Percentiles rank a stretch among this genome's conserved stretches.
Conservation (phyloP, 495 filamentous ascomycete species). For the Penicillium tannophilum region DNA sequence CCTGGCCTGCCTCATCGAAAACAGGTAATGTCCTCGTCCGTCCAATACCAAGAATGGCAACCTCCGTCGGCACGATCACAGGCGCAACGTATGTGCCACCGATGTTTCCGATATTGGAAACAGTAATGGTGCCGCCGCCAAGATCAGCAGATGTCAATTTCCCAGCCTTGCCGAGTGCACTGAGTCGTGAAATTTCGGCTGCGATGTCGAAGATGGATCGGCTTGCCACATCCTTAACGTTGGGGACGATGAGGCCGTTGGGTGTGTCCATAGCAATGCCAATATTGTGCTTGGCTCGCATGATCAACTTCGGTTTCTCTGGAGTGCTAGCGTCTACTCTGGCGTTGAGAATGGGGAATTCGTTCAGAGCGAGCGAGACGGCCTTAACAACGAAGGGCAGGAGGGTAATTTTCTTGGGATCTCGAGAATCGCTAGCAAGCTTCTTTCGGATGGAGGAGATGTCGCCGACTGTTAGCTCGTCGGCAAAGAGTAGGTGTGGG, state of each 20-base stretch:
- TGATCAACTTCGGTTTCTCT: conserved; percentile 67
- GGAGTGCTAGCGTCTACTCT: conserved; percentile 65
- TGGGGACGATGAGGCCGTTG: conserved; percentile 87
- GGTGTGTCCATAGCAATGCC: conserved; percentile 97
- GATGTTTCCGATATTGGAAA: conserved; percentile 97
- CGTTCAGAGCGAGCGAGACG: conserved; percentile 77
- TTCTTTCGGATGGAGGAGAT: conserved; percentile 68
- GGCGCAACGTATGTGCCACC: conserved; percentile 91
- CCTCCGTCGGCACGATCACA: conserved; percentile 85
- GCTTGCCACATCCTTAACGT: conserved; percentile 79
- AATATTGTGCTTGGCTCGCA: conserved; percentile 87
- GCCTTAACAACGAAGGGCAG: conserved; percentile 97
- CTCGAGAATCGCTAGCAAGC: conserved; percentile 49
- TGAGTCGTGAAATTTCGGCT: conserved; percentile 72
- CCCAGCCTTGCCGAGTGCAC: conserved; percentile 66
- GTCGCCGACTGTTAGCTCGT: conserved; percentile 77
- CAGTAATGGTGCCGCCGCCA: conserved; percentile 85
- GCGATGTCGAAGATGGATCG: conserved; percentile 77
- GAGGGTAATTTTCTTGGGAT: conserved; percentile 71
- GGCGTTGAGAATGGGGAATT: conserved; percentile 86
- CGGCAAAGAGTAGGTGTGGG: conserved; percentile 91
- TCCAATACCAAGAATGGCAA: conserved; percentile 90
- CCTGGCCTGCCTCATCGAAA: conserved; percentile 80
- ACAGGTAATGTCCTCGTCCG: conserved; percentile 69
- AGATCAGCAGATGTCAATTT: conserved; percentile 78